Conservation (phyloP, 192 early-diverging fungal genomes). For the Linnemannia zychae region DNA sequence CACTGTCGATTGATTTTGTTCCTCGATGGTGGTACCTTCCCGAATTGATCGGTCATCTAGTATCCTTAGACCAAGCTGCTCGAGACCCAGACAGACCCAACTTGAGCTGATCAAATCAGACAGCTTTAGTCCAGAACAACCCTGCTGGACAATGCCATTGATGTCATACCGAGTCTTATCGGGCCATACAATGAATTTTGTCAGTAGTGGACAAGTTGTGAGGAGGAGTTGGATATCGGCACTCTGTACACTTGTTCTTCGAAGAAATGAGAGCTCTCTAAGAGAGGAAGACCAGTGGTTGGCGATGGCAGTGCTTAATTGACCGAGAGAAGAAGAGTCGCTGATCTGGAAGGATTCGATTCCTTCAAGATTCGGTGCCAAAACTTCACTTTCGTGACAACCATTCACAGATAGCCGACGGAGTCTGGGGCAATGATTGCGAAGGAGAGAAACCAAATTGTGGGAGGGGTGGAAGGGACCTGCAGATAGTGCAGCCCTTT, state of each 20-base stretch:
- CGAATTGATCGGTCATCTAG: neutral
- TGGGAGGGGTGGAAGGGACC: neutral
- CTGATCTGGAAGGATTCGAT: neutral
- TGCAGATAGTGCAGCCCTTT: neutral
- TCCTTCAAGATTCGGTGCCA: neutral
- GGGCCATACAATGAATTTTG: neutral
- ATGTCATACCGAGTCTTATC: neutral
- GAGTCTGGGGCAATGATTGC: neutral
- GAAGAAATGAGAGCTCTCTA: neutral
- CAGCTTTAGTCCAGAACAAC: conserved; percentile 2
- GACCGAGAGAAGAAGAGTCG: neutral
- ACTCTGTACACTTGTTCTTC: neutral
- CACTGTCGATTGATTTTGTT: neutral
- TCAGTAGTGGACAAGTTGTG: neutral
- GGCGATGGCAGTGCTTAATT: neutral
- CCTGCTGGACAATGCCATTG: neutral
- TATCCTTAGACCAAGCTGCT: neutral
- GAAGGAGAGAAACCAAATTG: neutral
- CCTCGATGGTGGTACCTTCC: neutral
- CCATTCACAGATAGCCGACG: neutral
- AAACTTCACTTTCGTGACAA: neutral
- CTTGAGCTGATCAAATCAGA: neutral
- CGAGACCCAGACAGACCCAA: neutral
- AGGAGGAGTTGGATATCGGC: neutral
- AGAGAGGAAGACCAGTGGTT: neutral